These are phyloP conservation scores for Pseudozyma flocculosa DNA, from an alignment of 1,284 basidiomycete species.

Conservation along the genomic window DNA sequence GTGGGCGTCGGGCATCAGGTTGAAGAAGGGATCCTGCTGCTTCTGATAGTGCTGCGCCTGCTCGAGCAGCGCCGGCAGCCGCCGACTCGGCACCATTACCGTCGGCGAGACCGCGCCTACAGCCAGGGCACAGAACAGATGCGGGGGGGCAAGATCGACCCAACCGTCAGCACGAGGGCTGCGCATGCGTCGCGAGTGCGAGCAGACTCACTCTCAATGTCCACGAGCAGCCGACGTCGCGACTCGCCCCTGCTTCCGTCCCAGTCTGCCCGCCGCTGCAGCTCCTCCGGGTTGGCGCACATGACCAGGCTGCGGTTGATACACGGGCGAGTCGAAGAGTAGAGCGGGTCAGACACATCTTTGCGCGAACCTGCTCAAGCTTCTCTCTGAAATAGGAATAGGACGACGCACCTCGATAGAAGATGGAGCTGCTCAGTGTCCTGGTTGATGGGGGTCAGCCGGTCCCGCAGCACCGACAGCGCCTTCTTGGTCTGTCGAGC, in stretches of 20 bases:
- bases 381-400: too few species aligned
- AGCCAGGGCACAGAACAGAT: too few species aligned
- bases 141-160: too few species aligned
- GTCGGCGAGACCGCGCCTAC: constrained; percentile 86
- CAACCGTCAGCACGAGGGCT: too few species aligned
- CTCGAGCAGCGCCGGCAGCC: constrained; percentile 78
- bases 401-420: constrained; percentile 16
- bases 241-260: constrained; percentile 81
- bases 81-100: constrained; percentile 86
- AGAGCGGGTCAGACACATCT: too few species aligned
- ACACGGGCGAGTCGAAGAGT: too few species aligned
- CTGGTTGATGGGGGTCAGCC: constrained; percentile 69
- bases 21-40: constrained; percentile 49
- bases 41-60: constrained; percentile 79
- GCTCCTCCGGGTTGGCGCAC: constrained; percentile 66
- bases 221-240: constrained; percentile 71
- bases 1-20: constrained; percentile 58
- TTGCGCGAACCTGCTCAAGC: too few species aligned
- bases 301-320: constrained; percentile 49
- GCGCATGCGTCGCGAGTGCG: too few species aligned
- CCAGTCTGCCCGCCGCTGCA: constrained; percentile 80
- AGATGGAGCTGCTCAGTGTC: constrained; percentile 41
- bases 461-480: constrained; percentile 78
- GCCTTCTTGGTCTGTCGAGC: constrained; percentile 77
- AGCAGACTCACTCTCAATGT: constrained; percentile 77